These are phyloP conservation scores for Malassezia restricta DNA, from an alignment of 1,284 basidiomycete genomes.

Conservation along the genomic window DNA sequence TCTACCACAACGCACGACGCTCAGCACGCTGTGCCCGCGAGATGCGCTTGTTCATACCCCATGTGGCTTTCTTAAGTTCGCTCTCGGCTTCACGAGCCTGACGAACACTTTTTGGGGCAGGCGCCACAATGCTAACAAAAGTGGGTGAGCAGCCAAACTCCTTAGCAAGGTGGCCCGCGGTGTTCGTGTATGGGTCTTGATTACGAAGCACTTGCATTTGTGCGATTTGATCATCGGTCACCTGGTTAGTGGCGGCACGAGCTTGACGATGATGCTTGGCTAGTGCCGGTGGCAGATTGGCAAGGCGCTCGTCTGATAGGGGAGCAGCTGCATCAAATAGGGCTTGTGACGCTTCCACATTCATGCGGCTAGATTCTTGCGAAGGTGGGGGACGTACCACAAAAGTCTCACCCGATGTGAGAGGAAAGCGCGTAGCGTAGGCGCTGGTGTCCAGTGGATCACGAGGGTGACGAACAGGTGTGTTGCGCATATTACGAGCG, in stretches of 20 bases:
- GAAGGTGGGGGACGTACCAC: conserved; percentile 37
- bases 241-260: background rate
- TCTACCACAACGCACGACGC: conserved; percentile 27
- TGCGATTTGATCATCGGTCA: conserved; percentile 28
- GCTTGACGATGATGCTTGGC: conserved; percentile 13
- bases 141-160: conserved; percentile 30
- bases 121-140: conserved; percentile 38
- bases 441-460: conserved; percentile 32
- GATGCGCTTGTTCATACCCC: conserved; percentile 39
- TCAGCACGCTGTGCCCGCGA: conserved; percentile 23
- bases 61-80: conserved; percentile 19
- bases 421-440: conserved; percentile 25
- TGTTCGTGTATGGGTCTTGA: conserved; percentile 25
- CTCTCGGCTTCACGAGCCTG: conserved; percentile 20
- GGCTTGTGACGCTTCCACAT: conserved; percentile 19
- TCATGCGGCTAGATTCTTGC: conserved; percentile 15
- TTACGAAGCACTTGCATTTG: conserved; percentile 29
- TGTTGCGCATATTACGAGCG: conserved; percentile 22
- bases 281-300: conserved; percentile 21
- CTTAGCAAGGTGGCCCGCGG: conserved; percentile 25
- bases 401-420: conserved; percentile 33
- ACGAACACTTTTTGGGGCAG: conserved; percentile 24
- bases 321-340: conserved; percentile 19
- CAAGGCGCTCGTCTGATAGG: background rate
- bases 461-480: conserved; percentile 33